Evolutionary conservation across 2,329 filamentous ascomycete species (phyloP), one percentile per base, ranked within the genome.

Genomic region (Colletotrichum sp.): DNA sequence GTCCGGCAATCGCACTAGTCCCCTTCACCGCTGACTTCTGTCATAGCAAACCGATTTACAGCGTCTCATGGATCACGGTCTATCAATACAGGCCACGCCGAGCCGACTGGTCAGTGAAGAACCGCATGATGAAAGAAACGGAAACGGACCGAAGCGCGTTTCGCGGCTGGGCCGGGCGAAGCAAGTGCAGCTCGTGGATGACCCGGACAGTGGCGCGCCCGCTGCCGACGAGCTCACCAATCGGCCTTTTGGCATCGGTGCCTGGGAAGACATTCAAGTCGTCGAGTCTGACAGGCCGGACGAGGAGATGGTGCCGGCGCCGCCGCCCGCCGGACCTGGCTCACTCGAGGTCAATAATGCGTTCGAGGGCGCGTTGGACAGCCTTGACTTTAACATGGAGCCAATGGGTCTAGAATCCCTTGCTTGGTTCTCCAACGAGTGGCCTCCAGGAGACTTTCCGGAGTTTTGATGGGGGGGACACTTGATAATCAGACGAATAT

Each of bases 351-450:
- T 87, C n/a, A 88, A 87, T 63, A 88, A 87, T 51, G 86, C 86
- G 0, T 88, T 88, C 61, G 87, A 88, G 68, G 86, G 87, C 3
- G 85, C 86, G 0, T 82, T 87, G 68, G 86, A 87, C 61, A 84
- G 84, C 0, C 80, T 88, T 2, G 86, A 86, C 31, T 81, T 87
- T 27, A 86, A 87, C 24, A 82, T 85, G 33, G 86, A 85, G 21
- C 82, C 84, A 2, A 86, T 87, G 76, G 86, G 86, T 3, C 81
- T 85, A 29, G 84, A 85, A 62, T 74, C 72, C 0, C 36, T 74
- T 27, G 59, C 70, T 6, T 74, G 72, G 72, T 74, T 74, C n/a
- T 69, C 69, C 11, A 73, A 73, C 27, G 72, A 74, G 15, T 74
- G 72, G 72, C 47, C 63, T 16, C 69, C 67, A 11, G 72, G 69